Evolutionary conservation across 176 grass and related monocot species (phyloP), one percentile per base, ranked within the genome.

Genomic region (Tillandsia leiboldiana): DNA sequence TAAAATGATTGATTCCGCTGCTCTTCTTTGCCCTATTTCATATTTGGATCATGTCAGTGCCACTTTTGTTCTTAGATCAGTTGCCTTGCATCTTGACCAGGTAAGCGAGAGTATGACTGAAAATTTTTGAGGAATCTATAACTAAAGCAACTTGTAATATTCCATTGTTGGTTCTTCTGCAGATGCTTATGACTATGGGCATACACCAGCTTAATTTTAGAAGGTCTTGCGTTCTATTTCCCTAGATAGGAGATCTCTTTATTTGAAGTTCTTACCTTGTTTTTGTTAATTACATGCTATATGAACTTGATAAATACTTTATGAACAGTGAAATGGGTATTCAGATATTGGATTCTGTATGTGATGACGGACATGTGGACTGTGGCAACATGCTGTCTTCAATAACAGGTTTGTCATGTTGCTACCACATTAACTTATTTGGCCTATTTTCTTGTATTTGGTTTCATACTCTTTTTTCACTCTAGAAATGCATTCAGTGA

Each of bases 21-120:
- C 86, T 59, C 93, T 96, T 85, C 83, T 96, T 70, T 96, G 93
- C 71, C 93, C 93, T 65, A 96, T 96, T 90, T 89, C 93, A 64
- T 96, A 96, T 77, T 87, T 96, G 22, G 50, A 92, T 81, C 88
- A 96, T 75, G 33, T 96, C 27, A 96, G 50, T 81, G 72, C 93
- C 69, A 65, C 70, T 70, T 96, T 96, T 84, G 93, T 89, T 80
- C 67, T 87, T 67, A 77, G 88, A 76, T 88, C 88, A 76, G 88
- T 96, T 59, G 70, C 64, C 26, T 70, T 96, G 73, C 93, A 89
- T 89, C 79, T 96, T 87, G 93, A 96, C 69, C 83, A 96, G 88
- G 88, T 96, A 77, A 83, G 20, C 27, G 48, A 65, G 76, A 71
- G 49, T 71, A 69, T 74, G 23, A 29, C 59, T 58, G 11, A 54